phyloP scores from a whole-genome alignment of 2,329 filamentous ascomycete genomes.

The Aspergillus oerlinghausenensis region DNA sequence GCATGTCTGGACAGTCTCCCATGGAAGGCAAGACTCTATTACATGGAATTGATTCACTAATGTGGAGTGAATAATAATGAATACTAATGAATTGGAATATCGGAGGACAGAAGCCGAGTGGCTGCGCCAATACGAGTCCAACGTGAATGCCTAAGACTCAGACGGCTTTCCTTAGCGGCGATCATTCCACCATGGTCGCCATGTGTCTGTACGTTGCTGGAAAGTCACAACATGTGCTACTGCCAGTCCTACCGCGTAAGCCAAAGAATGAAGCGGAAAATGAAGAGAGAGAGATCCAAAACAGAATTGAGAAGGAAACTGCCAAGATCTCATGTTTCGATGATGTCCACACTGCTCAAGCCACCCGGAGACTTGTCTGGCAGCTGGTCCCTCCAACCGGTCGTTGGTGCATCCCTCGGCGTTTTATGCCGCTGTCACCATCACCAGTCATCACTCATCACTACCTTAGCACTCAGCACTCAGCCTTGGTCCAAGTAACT shows the following conservation, averaged over 20 bases:
- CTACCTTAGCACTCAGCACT: too few species aligned
- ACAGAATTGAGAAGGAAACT: neutral
- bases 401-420: conserved; percentile 6
- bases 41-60: too few species aligned
- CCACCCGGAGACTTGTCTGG: neutral
- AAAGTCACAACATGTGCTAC: conserved; percentile 13
- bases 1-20: neutral
- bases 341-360: neutral
- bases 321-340: neutral
- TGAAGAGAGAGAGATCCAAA: neutral
- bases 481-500: neutral
- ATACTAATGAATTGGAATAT: too few species aligned
- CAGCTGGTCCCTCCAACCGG: neutral
- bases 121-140: neutral
- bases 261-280: neutral
- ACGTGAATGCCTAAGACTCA: neutral
- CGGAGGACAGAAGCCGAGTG: too few species aligned
- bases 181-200: conserved; percentile 24
- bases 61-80: too few species aligned
- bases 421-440: conserved; percentile 7
- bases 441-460: too few species aligned
- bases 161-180: conserved; percentile 13
- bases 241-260: neutral
- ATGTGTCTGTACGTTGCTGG: conserved; percentile 16
- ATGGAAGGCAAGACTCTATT: too few species aligned